Base-by-base conservation (phyloP, 371 early-diverging fungal genomes). In the Basidiobolus heterosporus region DNA sequence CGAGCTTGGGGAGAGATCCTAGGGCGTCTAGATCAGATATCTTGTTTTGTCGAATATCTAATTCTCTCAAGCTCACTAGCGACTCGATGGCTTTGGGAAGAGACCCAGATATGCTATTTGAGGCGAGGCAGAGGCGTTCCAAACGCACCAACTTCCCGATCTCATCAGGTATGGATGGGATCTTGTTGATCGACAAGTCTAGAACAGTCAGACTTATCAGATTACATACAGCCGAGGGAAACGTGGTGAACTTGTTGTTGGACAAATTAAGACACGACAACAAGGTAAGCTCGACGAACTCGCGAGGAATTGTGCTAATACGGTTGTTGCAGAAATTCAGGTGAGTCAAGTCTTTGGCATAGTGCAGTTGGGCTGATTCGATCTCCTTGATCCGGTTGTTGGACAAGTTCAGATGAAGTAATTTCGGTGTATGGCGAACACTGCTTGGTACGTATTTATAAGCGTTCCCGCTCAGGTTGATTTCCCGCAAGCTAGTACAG, bases 151-250 rank as follows among this genome's bases (percentile, higher is more conserved):
- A 61, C 1, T 80, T 65, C 14, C 82, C 70, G 22, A 91, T 84
- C 21, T 70, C 71, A 9, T 79, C 72, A 1, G 91, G 86, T 16
- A 91, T 64, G 4, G 49, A 61, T 3, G 72, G 52, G 19, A 94
- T 84, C 24, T 81, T 74, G 61, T 90, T 90, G 50, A 85, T 85
- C 36, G 82, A 82, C 42, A 90, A 56, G 57, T 93, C 88, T 15
- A 93, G 69, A 30, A 76, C 70, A 13, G 61, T 62, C 9, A 93
- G 62, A 9, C 70, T 60, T 8, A 54, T 36, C 9, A 88, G 69
- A n/a, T 69, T 47, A 39, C 76, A 74, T 20, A 85, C 59, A 0
- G 69, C 70, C 21, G 48, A 47, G 0, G 90, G 89, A 44, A 91
- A 75, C 19, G 53, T 48, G 1, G 66, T 56, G 44, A 91, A 66